Evolutionary conservation across 345 rosid species (phyloP).

Genomic region (Zanthoxylum bungeanum): DNA sequence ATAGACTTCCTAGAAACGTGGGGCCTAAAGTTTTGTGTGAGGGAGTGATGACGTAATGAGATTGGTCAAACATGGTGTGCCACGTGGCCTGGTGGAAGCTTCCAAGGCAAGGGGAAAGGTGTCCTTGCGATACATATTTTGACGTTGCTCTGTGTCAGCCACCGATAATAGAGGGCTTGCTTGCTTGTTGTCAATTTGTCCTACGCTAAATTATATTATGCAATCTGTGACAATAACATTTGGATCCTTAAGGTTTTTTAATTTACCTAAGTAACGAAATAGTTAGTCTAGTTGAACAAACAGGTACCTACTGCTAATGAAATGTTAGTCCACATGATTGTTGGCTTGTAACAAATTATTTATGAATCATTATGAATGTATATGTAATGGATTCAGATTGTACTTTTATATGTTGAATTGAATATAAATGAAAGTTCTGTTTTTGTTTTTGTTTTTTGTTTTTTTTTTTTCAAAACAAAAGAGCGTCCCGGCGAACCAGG

Average conservation of each 20-base stretch:
- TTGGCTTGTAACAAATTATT: too few relatives aligned
- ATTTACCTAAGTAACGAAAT: too few relatives aligned
- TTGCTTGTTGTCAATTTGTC: neutral
- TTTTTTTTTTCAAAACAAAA: too few relatives aligned
- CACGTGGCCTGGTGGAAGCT: neutral
- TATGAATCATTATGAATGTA: too few relatives aligned
- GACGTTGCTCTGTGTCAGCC: neutral
- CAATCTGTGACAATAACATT: neutral
- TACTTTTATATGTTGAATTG: too few relatives aligned
- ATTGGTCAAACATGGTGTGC: neutral
- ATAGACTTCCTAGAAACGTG: neutral
- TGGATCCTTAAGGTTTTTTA: neutral
- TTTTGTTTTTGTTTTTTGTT: too few relatives aligned
- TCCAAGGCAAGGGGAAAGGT: neutral
- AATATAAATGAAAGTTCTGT: too few relatives aligned
- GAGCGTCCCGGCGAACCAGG: too few relatives aligned
- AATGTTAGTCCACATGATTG: too few relatives aligned
- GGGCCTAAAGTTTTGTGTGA: neutral
- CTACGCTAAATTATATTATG: neutral
- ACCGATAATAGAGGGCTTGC: neutral
- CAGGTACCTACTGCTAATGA: too few relatives aligned
- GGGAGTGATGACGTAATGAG: neutral
- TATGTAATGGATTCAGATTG: too few relatives aligned
- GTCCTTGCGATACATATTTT: neutral
- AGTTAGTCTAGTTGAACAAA: too few relatives aligned